Base-by-base conservation (phyloP, 768 basidiomycete species). In the Trametes cinnabarina region DNA sequence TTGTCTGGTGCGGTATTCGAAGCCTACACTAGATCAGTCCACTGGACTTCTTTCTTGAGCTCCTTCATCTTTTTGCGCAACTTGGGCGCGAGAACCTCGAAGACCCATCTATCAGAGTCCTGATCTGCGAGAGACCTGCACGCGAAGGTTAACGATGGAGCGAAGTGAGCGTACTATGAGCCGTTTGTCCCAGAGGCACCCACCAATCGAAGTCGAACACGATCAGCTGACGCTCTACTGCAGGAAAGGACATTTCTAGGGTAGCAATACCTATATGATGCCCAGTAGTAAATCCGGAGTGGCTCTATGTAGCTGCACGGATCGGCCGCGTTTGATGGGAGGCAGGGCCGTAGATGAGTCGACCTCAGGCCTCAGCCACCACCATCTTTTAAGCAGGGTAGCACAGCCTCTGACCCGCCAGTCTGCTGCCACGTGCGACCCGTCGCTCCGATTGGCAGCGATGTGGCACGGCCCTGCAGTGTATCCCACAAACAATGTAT, bases 181-280 rank as follows among this genome's bases (percentile, higher is more conserved):
- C n/a, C n/a, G n/a, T 4, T 10, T 19, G 11, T 23, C 37, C 7
- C 6, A 9, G 4, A 9, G 19, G 9, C 6, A 67, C 70, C 63
- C 62, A 89, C 96, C 95, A 98, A 80, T 99, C 96, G 75, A 98
- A 99, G 72, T 99, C 96, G 65, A 90, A 98, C 14, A 98, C 86
- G 57, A 98, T 77, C 49, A 98, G 86, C 67, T 94, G 91, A 60
- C 76, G 79, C 35, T 71, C 67, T 50, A 69, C 62, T 17, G 61
- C 53, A 35, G 64, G 62, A 28, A 68, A 57, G 68, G 54, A 47
- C 54, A 47, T 55, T 12, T 52, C 46, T 39, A 22, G 6, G 25
- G 11, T 5, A 35, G n/a, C n/a, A n/a, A n/a, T n/a, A n/a, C n/a
- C n/a, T n/a, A n/a, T n/a, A n/a, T n/a, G n/a, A n/a, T n/a, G n/a